Evolutionary conservation across 2,329 filamentous ascomycete genomes (phyloP), one percentile per base, ranked within the genome.

Genomic region (Fusarium tupiense): DNA sequence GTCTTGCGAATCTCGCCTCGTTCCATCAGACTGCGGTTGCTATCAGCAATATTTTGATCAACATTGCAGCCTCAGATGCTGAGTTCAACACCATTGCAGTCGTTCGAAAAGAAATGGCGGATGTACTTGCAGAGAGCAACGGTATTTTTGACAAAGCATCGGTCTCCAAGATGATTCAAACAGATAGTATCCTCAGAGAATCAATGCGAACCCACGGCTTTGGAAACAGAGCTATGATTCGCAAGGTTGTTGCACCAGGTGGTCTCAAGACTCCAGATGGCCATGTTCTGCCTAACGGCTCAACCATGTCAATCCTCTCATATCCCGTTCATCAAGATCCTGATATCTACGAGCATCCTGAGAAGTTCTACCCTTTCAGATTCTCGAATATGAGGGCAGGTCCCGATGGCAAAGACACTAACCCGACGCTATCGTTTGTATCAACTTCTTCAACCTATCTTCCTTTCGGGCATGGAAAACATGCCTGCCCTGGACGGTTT

Each of bases 141-240:
- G 62, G 73, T 6, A 54, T 60, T 1, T 50, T 87, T 83, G 85
- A 84, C 81, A 26, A 86, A 83, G 54, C 38, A 62, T 75, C 31
- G 71, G 78, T 22, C 70, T 86, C 20, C 62, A 79, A 80, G 13
- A 82, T 87, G 81, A 75, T 79, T 0, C 77, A 76, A 4, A 77
- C 82, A 8, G 85, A 87, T 66, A 86, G 85, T 44, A 78, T 83
- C 1, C 76, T 82, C 4, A 82, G 85, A 24, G 85, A 87, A 69
- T 85, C 85, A 0, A 77, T 86, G 59, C 80, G 85, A 8, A 67
- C 82, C 2, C 68, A 84, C 26, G 77, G 81, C 0, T 80, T 82
- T 29, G 77, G 78, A 11, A 74, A 74, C 5, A 79, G 80, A 52
- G 69, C 77, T 4, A 71, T 78, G 24, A 76, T 79, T 58, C 82